phyloP scores from a whole-genome alignment of 2,329 filamentous ascomycete species.

The Cladosporium cucumerinum region DNA sequence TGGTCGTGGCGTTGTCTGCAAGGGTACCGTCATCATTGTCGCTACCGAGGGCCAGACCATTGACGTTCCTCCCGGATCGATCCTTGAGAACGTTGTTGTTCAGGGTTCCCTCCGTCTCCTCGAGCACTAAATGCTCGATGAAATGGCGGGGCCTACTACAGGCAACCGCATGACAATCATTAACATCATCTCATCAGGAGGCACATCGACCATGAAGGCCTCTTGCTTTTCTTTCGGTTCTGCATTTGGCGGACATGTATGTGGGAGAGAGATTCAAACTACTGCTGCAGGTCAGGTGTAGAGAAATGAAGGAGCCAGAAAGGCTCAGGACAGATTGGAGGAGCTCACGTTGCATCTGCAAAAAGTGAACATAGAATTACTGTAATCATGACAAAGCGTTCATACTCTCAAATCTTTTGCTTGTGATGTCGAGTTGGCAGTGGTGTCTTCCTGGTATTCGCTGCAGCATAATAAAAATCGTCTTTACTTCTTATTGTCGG shows the following conservation, averaged over 20 bases:
- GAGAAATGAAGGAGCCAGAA: constrained; percentile 7
- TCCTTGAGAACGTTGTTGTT: constrained; percentile 97
- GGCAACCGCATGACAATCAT: not conserved
- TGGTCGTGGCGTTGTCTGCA: constrained; percentile 89
- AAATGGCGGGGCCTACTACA: not conserved
- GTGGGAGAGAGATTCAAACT: not conserved
- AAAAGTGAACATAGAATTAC: constrained; percentile 12
- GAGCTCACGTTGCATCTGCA: constrained; percentile 8
- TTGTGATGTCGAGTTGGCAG: not conserved
- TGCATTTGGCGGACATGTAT: constrained; percentile 10
- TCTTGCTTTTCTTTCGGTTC: constrained; percentile 2
- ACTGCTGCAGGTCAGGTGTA: constrained; percentile 16
- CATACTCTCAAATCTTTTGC: not conserved
- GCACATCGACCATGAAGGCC: not conserved
- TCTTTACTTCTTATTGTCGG: no score
- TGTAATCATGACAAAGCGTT: constrained; percentile 10
- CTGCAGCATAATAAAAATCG: no score
- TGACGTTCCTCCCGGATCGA: constrained; percentile 91
- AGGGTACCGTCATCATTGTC: constrained; percentile 98
- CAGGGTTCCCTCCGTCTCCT: constrained; percentile 85
- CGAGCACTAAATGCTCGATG: constrained; percentile 54
- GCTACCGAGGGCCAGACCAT: constrained; percentile 97
- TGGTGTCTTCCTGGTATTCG: not conserved
- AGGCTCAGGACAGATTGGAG: constrained; percentile 2
- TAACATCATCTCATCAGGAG: not conserved